A percentile compares a stretch with the other conserved stretches of the same genome.
Evolutionary conservation across 2,329 filamentous ascomycete species (phyloP).

Genomic region (Aspergillus oerlinghausenensis): DNA sequence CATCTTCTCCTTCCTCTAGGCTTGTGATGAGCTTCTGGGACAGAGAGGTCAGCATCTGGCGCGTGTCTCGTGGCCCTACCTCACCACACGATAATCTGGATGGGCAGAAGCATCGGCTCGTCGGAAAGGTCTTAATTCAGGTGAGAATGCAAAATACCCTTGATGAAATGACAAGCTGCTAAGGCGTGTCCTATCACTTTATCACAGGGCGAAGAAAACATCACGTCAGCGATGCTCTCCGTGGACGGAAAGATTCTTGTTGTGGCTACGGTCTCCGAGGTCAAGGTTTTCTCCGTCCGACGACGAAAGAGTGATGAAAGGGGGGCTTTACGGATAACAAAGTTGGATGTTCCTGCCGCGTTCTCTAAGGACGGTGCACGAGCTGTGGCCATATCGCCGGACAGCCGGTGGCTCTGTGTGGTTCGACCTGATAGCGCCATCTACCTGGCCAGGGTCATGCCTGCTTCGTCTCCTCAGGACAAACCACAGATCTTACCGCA

Average conservation of each 20-base stretch:
- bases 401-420: slow-evolving; percentile 43
- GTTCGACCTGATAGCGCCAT: slow-evolving; percentile 59
- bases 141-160: slow-evolving; percentile 23
- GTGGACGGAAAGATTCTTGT: slow-evolving; percentile 67
- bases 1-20: slow-evolving; percentile 67
- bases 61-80: slow-evolving; percentile 47
- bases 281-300: slow-evolving; percentile 72
- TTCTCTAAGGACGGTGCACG: slow-evolving; percentile 62
- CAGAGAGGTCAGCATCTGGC: slow-evolving; percentile 80
- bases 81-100: slow-evolving; percentile 40
- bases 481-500: slow-evolving; percentile 45
- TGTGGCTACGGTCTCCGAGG: slow-evolving; percentile 67
- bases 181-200: slow-evolving; percentile 1
- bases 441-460: slow-evolving; percentile 47
- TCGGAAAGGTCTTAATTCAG: slow-evolving; percentile 61
- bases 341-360: slow-evolving; percentile 59
- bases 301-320: slow-evolving; percentile 48
- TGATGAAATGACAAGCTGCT: slow-evolving; percentile 36
- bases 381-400: slow-evolving; percentile 51
- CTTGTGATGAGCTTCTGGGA: slow-evolving; percentile 91
- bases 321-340: slow-evolving; percentile 65
- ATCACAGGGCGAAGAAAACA: slow-evolving; percentile 69
- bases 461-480: slow-evolving; percentile 37
- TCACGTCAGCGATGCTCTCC: slow-evolving; percentile 70
- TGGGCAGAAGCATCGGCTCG: slow-evolving; percentile 42